A percentile compares a stretch with the other conserved stretches of the same genome.
Conservation (phyloP, 768 basidiomycete species). For the Tubosaeta sp. region DNA sequence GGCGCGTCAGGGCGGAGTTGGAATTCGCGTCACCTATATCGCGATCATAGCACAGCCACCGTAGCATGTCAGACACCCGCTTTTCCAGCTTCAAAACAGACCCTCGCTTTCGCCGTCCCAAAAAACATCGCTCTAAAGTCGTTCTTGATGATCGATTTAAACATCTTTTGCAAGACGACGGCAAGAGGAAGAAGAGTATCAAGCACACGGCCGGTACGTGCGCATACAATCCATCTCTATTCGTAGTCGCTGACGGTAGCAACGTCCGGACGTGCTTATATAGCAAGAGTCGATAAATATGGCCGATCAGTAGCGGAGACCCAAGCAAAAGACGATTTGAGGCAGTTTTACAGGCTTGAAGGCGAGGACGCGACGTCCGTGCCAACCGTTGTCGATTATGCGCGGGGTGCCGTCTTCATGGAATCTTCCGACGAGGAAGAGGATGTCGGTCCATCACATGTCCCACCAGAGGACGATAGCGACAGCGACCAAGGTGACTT, state of each 20-base stretch:
- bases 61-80: slow-evolving; percentile 71
- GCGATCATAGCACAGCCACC: background rate
- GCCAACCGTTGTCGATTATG: slow-evolving; percentile 62
- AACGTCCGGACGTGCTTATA: background rate
- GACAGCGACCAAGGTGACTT: slow-evolving; percentile 47
- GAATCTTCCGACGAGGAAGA: slow-evolving; percentile 85
- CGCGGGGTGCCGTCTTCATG: slow-evolving; percentile 83
- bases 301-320: slow-evolving; percentile 67
- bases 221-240: background rate
- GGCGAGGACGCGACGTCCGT: slow-evolving; percentile 18
- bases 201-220: slow-evolving; percentile 26
- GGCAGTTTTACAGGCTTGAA: slow-evolving; percentile 76
- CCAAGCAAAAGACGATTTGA: slow-evolving; percentile 71
- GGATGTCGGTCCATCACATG: slow-evolving; percentile 8
- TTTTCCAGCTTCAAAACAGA: slow-evolving; percentile 86
- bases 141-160: slow-evolving; percentile 92
- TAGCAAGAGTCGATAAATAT: slow-evolving; percentile 83
- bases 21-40: background rate
- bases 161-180: slow-evolving; percentile 56
- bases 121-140: slow-evolving; percentile 76
- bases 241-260: background rate
- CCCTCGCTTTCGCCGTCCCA: slow-evolving; percentile 86
- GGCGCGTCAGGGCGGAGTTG: slow-evolving; percentile 18
- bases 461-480: slow-evolving; percentile 32
- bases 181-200: slow-evolving; percentile 36